phyloP scores from a whole-genome alignment of 805 yeast genomes.

The Ogataea polymorpha region DNA sequence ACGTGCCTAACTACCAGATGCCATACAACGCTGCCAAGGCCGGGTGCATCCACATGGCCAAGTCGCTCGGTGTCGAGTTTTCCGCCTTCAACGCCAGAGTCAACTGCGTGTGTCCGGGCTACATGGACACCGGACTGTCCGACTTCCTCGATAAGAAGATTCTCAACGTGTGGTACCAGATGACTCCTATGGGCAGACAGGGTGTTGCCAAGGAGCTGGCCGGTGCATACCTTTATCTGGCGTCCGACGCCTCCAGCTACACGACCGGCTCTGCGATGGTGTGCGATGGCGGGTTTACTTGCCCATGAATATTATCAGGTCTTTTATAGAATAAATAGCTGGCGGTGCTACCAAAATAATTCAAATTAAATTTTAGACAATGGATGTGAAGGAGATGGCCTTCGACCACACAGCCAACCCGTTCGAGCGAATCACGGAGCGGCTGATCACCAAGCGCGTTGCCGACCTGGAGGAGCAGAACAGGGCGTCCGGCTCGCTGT shows the following conservation, averaged over 20 bases:
- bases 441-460: slow-evolving; percentile 13
- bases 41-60: slow-evolving; percentile 46
- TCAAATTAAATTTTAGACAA: neutral
- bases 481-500: slow-evolving; percentile 3
- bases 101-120: slow-evolving; percentile 51
- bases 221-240: slow-evolving; percentile 51
- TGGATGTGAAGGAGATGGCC: slow-evolving; percentile 22
- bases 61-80: slow-evolving; percentile 48
- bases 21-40: slow-evolving; percentile 51
- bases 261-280: slow-evolving; percentile 50
- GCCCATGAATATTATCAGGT: slow-evolving; percentile 12
- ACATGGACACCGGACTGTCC: slow-evolving; percentile 46
- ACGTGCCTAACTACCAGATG: slow-evolving; percentile 52
- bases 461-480: slow-evolving; percentile 6
- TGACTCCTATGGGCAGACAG: slow-evolving; percentile 49
- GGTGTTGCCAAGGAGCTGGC: slow-evolving; percentile 49
- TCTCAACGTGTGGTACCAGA: slow-evolving; percentile 29
- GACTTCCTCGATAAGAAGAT: slow-evolving; percentile 29
- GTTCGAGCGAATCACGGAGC: slow-evolving; percentile 27
- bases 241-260: slow-evolving; percentile 49
- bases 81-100: slow-evolving; percentile 47
- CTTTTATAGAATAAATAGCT: neutral
- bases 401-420: slow-evolving; percentile 27
- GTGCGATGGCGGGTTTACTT: slow-evolving; percentile 50
- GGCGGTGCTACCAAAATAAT: slow-evolving; percentile 2